Percentiles rank a stretch among this genome's conserved stretches.
Evolutionary conservation across 495 filamentous ascomycete genomes (phyloP).

Genomic region (Cudoniella acicularis): DNA sequence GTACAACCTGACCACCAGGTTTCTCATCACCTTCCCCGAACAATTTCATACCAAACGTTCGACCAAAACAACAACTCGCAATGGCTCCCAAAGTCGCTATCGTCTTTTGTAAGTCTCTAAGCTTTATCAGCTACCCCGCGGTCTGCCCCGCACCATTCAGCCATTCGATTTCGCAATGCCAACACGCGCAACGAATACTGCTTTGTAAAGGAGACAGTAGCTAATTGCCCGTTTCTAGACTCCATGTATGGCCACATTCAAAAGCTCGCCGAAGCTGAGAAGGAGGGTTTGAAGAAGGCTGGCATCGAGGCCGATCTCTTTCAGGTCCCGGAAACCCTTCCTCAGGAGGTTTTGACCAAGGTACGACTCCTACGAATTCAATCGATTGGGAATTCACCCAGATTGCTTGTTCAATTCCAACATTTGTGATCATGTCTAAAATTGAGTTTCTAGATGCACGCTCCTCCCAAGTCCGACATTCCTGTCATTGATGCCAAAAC

Average conservation of each 20-base stretch:
- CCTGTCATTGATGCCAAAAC: slow-evolving; percentile 61
- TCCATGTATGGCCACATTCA: slow-evolving; percentile 93
- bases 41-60: too few relatives aligned
- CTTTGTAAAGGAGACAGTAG: background rate
- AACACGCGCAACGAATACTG: too few relatives aligned
- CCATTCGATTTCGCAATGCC: too few relatives aligned
- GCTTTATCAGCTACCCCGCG: background rate
- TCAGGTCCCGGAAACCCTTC: slow-evolving; percentile 76
- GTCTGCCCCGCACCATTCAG: background rate
- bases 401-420: too few relatives aligned
- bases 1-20: too few relatives aligned
- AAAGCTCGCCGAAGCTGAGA: slow-evolving; percentile 82
- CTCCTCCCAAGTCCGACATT: slow-evolving; percentile 70
- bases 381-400: too few relatives aligned
- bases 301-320: slow-evolving; percentile 39
- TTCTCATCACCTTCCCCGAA: too few relatives aligned
- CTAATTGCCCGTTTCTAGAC: slow-evolving; percentile 51
- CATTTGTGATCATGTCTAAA: background rate
- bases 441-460: slow-evolving; percentile 60
- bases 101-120: slow-evolving; percentile 27
- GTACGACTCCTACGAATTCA: too few relatives aligned
- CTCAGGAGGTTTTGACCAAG: slow-evolving; percentile 67
- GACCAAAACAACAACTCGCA: slow-evolving; percentile 8
- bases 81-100: slow-evolving; percentile 32
- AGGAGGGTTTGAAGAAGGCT: slow-evolving; percentile 79